Evolutionary conservation across 2,329 filamentous ascomycete species (phyloP), one percentile per base, ranked within the genome.

Genomic region (Epichloe coenophiala): DNA sequence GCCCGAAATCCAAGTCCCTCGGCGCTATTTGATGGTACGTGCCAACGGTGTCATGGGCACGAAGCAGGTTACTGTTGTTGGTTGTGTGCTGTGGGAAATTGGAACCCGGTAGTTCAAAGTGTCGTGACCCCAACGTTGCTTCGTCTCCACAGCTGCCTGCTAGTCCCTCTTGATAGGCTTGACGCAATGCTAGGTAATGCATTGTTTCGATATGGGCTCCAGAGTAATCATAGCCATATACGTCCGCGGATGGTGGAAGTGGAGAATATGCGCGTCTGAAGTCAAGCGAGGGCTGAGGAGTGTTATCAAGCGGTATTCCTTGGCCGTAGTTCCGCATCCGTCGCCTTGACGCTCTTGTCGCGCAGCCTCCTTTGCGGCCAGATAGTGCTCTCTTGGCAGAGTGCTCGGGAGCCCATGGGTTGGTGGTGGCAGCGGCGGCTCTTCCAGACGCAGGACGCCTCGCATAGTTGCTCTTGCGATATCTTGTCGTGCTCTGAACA

Each of bases 401-500:
- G 47, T 58, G 57, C 54, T 56, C 60, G 48, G 55, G 53, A 17
- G 53, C 53, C 45, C 57, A 59, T 19, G 57, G 56, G 44, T 53
- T 51, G 38, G 52, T 48, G 33, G 41, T 53, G 52, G 47, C 48
- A 2, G 47, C 36, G 17, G 39, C 33, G 40, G 40, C 47, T 54
- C 39, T 45, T 51, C 51, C 51, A 23, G 54, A 45, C 48, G 45
- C 51, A 17, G 33, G 38, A 48, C 59, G 61, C 15, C 63, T 60
- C 13, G 58, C 45, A 23, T 68, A 59, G 53, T 68, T 68, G 27
- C 60, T 63, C 57, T 81, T 83, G 56, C 85, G 79, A 64, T 86
- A 89, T 56, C 84, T 73, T 1, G 91, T 96, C 1, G 91, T 97
- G 52, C 88, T 91, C 65, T 89, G 81, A 47, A 96, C 86, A 27